These are phyloP conservation scores for Wickerhamomyces chaumierensis DNA, from an alignment of 805 yeast species.

Conservation along the genomic window DNA sequence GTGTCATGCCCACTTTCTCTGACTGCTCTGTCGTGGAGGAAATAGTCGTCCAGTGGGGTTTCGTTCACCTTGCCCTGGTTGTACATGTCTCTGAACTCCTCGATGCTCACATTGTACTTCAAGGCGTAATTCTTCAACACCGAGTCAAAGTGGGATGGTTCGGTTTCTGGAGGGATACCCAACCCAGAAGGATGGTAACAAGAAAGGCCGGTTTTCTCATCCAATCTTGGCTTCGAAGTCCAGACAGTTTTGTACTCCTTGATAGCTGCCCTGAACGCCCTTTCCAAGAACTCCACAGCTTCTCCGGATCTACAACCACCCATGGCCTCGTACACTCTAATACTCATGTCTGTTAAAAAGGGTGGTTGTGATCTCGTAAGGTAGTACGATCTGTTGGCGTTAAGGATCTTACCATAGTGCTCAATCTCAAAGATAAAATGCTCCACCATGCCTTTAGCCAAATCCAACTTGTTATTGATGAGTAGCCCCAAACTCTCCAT, in stretches of 20 bases:
- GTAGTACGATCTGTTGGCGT: conserved; percentile 90
- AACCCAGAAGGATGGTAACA: conserved; percentile 83
- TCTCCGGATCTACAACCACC: conserved; percentile 34
- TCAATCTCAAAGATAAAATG: conserved; percentile 84
- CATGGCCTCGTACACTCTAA: conserved; percentile 52
- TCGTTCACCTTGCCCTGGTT: conserved; percentile 56
- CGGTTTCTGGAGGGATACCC: conserved; percentile 98
- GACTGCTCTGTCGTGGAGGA: conserved; percentile 86
- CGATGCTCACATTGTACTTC: conserved; percentile 45
- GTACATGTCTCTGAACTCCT: conserved; percentile 59
- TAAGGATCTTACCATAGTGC: conserved; percentile 84
- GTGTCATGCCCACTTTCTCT: conserved; percentile 97
- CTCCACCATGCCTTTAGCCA: conserved; percentile 85
- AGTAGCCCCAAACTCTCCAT: conserved; percentile 81
- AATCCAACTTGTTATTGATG: conserved; percentile 48
- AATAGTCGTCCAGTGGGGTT: conserved; percentile 79
- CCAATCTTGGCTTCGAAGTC: conserved; percentile 66
- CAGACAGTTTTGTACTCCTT: conserved; percentile 78
- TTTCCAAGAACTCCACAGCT: conserved; percentile 48
- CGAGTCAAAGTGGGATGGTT: conserved; percentile 72
- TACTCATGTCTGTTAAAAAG: conserved; percentile 85
- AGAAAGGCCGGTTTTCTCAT: conserved; percentile 65
- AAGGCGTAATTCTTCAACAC: conserved; percentile 57
- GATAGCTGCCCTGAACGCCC: conserved; percentile 70
- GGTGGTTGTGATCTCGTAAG: conserved; percentile 94